Evolutionary conservation across 345 rosid genomes (phyloP).

Genomic region (Xanthoceras sorbifolium): DNA sequence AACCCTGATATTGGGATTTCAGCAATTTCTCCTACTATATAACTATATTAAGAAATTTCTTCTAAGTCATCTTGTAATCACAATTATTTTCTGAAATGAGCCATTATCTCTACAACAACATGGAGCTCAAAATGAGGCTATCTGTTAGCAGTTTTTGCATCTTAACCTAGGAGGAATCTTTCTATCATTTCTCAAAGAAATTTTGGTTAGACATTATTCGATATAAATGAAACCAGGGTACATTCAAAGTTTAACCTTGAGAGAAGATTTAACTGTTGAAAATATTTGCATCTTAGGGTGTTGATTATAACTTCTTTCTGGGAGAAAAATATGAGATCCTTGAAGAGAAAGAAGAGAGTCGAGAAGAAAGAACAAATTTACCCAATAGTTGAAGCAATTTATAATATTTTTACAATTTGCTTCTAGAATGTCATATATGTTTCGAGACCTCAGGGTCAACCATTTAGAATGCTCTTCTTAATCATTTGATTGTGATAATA

Average conservation of each 20-base stretch:
- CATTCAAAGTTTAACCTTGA: background rate
- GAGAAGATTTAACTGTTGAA: background rate
- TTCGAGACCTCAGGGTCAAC: background rate
- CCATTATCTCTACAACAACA: background rate
- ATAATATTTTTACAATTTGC: background rate
- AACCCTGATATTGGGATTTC: background rate
- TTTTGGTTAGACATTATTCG: background rate
- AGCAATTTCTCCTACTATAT: background rate
- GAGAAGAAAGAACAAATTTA: background rate
- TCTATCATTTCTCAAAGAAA: background rate
- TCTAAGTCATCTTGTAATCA: background rate
- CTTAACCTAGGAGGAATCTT: background rate
- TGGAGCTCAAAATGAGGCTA: background rate
- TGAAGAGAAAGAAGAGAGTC: background rate
- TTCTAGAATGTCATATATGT: background rate
- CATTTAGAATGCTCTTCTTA: background rate
- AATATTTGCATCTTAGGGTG: background rate
- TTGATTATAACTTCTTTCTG: background rate
- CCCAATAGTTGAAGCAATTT: background rate
- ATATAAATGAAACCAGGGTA: background rate
- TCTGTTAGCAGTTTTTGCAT: background rate
- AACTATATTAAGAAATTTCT: background rate
- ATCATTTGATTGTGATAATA: background rate
- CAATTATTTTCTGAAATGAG: too few species aligned
- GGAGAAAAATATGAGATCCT: background rate